Evolutionary conservation across 257 asterid species (phyloP).

Genomic region (Solanum okadae): DNA sequence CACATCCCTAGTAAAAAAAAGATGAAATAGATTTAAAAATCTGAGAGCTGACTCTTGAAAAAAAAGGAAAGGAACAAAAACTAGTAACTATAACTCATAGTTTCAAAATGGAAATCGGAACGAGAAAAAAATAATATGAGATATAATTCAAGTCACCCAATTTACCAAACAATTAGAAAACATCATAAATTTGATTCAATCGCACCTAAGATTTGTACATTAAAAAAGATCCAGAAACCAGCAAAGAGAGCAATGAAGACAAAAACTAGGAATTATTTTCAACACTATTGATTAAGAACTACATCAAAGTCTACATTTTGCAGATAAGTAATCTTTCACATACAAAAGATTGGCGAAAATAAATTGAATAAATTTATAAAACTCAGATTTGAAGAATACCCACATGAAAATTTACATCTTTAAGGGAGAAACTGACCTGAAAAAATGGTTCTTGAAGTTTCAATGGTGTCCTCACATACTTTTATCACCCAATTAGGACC

Average conservation of each 20-base stretch:
- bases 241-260: not conserved
- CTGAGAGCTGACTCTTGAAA: not conserved
- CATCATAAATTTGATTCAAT: too few species aligned
- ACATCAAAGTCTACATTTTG: not conserved
- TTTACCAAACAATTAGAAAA: too few species aligned
- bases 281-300: not conserved
- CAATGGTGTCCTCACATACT: not conserved
- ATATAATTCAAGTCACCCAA: not conserved
- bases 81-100: not conserved
- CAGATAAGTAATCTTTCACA: not conserved
- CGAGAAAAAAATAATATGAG: not conserved
- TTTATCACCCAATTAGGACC: not conserved
- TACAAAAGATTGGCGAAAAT: not conserved
- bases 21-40: too few species aligned
- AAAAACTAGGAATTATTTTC: not conserved
- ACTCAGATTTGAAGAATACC: not conserved
- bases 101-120: not conserved
- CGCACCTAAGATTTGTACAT: too few species aligned
- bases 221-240: not conserved
- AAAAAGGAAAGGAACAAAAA: not conserved
- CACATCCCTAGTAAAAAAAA: not conserved
- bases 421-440: not conserved
- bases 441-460: not conserved
- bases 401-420: not conserved
- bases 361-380: not conserved